Percentiles rank a stretch among this genome's conserved stretches.
These are phyloP conservation scores for Pezicula carpinea DNA, from an alignment of 2,329 filamentous ascomycete genomes.

Conservation along the genomic window DNA sequence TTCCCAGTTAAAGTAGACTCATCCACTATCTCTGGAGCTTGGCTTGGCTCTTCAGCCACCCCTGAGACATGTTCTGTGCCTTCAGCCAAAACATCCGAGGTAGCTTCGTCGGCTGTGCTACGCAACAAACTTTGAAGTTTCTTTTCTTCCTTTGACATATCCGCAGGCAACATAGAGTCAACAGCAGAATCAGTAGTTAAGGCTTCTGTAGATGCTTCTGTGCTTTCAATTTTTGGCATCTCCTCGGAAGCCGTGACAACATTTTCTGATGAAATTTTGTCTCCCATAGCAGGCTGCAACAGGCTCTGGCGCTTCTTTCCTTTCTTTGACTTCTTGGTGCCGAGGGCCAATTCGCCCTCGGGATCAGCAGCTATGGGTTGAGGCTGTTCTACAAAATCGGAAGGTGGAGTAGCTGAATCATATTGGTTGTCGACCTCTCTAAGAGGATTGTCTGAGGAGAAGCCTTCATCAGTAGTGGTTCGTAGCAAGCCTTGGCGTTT, in stretches of 20 bases:
- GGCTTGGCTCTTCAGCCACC: neutral
- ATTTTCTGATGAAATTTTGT: neutral
- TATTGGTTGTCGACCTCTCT: constrained; percentile 6
- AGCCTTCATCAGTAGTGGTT: constrained; percentile 13
- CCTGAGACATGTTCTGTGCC: too few relatives aligned
- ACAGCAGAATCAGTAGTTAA: neutral
- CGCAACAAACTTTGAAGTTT: constrained; percentile 9
- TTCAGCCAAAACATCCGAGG: neutral
- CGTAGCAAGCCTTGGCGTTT: constrained; percentile 16
- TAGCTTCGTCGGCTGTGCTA: neutral
- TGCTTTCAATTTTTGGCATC: neutral
- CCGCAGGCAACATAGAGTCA: neutral
- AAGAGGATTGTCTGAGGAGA: constrained; percentile 5
- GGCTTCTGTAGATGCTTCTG: neutral
- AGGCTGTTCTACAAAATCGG: neutral
- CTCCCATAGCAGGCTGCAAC: neutral
- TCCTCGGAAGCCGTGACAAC: neutral
- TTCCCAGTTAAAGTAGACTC: constrained; percentile 20
- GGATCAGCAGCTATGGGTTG: constrained; percentile 8
- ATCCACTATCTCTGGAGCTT: neutral
- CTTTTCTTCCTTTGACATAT: constrained; percentile 14
- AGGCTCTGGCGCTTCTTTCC: constrained; percentile 5
- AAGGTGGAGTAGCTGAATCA: too few relatives aligned
- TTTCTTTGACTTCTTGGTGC: constrained; percentile 18
- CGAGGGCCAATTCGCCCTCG: constrained; percentile 13